Conservation (phyloP, 768 basidiomycete genomes). For the Pleurotus djamor region DNA sequence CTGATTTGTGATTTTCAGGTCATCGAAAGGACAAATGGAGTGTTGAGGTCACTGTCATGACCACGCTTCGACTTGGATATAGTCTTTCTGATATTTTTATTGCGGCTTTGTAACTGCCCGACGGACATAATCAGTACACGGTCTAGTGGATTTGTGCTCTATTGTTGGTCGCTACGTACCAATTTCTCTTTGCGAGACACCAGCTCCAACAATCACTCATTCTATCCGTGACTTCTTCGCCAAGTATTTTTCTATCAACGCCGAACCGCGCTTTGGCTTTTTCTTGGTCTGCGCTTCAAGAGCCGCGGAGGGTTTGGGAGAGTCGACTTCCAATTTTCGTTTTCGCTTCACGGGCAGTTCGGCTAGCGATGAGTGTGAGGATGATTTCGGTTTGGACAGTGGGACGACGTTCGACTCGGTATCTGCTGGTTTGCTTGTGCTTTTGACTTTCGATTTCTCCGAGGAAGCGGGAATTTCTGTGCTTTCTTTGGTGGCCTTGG, state of each 20-base stretch:
- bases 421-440: conserved; percentile 8
- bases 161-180: neutral
- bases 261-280: neutral
- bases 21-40: conserved; percentile 60
- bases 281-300: neutral
- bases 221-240: neutral
- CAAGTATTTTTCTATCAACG: neutral
- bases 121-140: neutral
- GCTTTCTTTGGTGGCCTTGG: conserved; percentile 36
- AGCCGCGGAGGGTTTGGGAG: neutral
- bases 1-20: conserved; percentile 40
- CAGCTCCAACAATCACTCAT: neutral
- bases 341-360: conserved; percentile 7
- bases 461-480: conserved; percentile 11
- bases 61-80: conserved; percentile 10
- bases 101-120: conserved; percentile 1
- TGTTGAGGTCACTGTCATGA: conserved; percentile 57
- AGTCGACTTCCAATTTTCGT: neutral
- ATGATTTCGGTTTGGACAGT: neutral
- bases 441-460: conserved; percentile 16
- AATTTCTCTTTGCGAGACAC: neutral
- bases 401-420: too few relatives aligned
- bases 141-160: neutral
- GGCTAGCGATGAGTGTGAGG: neutral
- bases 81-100: conserved; percentile 13